Base-by-base conservation (phyloP, 257 asterid genomes). In the Ballota nigra region DNA sequence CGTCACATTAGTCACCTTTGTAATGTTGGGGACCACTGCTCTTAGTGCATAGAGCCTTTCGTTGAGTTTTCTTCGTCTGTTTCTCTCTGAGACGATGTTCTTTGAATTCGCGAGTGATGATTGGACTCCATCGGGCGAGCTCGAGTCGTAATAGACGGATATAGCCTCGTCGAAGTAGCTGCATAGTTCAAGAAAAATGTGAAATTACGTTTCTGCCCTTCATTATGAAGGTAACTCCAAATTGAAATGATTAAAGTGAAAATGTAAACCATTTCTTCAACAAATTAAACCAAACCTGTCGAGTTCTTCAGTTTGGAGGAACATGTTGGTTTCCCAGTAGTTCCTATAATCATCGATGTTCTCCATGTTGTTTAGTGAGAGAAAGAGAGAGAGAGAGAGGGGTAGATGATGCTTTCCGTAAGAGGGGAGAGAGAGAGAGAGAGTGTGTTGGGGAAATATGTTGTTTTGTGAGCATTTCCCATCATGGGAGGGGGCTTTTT, bases 1-100 rank as follows among this genome's bases (percentile, higher is more conserved):
- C 8, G 24, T 31, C 1, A 45, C 47, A 61, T 4, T 15, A 45
- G 1, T 18, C 65, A 83, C 97, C 96, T 92, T 92, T 15, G 90
- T 87, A 16, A 92, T 92, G 23, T 85, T 87, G 13, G 97, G 97
- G 63, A 92, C 97, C 76, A 86, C 97, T 2, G 97, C 69, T 82
- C 97, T 83, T 3, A 89, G 82, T 12, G 93, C 96, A 77, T 85
- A 92, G 13, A 92, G 80, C 71, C 88, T 83, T 26, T 92, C 88
- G 36, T 92, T 92, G 2, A 91, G 90, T 71, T 87, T 89, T 83
- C 83, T 89, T 79, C 97, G 83, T 68, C 97, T 51, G 19, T 85
- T 92, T 66, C 96, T 85, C 77, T 92, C 97, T 0, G 95, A 89
- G 1, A 80, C 85, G 51, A 87, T 88, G 85, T 89, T 89, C 84